Percentiles rank a stretch among this genome's conserved stretches.
Evolutionary conservation across 257 asterid genomes (phyloP).

Genomic region (Salvia splendens): DNA sequence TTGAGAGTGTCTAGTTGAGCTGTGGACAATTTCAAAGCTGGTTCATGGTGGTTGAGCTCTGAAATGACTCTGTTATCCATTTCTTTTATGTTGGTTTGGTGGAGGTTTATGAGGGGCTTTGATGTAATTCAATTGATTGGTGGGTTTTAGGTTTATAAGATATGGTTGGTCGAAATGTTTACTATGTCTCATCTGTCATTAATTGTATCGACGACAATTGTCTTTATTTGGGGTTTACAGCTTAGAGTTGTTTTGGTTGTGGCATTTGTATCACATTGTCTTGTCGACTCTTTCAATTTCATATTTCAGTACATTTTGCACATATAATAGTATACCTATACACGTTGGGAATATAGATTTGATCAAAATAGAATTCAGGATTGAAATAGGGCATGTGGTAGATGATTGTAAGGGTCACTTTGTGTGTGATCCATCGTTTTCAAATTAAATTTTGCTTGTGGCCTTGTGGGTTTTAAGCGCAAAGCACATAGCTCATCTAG

Average conservation of each 20-base stretch:
- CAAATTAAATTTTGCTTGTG: background rate
- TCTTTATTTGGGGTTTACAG: slow-evolving; percentile 13
- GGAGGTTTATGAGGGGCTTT: slow-evolving; percentile 11
- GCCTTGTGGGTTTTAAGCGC: background rate
- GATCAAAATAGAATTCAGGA: background rate
- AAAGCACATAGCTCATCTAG: background rate
- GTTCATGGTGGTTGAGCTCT: slow-evolving; percentile 35
- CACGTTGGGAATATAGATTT: too few relatives aligned
- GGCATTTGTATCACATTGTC: slow-evolving; percentile 17
- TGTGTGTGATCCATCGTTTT: background rate
- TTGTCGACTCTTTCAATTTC: background rate
- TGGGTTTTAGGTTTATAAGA: background rate
- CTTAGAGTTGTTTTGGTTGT: slow-evolving; percentile 4
- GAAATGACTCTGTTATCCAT: slow-evolving; percentile 32
- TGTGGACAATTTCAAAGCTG: slow-evolving; percentile 44
- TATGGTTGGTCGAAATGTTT: slow-evolving; percentile 33
- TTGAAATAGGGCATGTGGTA: background rate
- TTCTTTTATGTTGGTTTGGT: background rate
- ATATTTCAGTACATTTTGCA: background rate
- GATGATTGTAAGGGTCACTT: background rate
- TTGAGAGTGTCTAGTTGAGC: slow-evolving; percentile 11
- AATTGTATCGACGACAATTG: slow-evolving; percentile 39
- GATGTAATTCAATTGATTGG: background rate
- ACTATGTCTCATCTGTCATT: slow-evolving; percentile 27
- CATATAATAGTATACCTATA: too few relatives aligned